phyloP scores from a whole-genome alignment of 768 basidiomycete species.

The Mycena epipterygia region DNA sequence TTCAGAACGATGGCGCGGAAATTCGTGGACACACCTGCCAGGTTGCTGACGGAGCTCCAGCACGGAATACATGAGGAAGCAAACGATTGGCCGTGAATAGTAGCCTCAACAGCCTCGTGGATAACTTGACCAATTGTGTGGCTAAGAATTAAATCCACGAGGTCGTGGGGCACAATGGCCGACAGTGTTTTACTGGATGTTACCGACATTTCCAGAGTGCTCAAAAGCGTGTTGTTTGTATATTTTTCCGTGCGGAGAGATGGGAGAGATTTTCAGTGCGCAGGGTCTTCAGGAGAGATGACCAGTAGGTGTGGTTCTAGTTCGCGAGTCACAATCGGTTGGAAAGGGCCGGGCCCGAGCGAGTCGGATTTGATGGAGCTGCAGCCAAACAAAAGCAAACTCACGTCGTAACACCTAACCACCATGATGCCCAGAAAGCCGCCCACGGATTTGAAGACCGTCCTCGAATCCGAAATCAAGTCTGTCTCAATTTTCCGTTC shows the following conservation, averaged over 20 bases:
- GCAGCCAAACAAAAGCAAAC: background rate
- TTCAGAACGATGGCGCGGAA: constrained; percentile 23
- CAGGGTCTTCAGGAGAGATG: too few relatives aligned
- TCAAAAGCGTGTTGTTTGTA: too few relatives aligned
- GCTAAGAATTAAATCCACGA: constrained; percentile 11
- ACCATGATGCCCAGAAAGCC: constrained; percentile 41
- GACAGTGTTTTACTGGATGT: background rate
- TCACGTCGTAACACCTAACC: constrained; percentile 5
- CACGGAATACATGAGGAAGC: background rate
- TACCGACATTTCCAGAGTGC: background rate
- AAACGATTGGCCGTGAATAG: background rate
- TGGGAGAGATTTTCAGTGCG: too few relatives aligned
- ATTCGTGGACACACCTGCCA: constrained; percentile 26
- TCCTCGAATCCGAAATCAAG: constrained; percentile 75
- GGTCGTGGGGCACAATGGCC: constrained; percentile 1
- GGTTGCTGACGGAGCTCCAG: constrained; percentile 3
- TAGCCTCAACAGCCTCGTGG: background rate
- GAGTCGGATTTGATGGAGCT: background rate
- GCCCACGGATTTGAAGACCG: constrained; percentile 67
- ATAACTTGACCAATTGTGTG: constrained; percentile 16
- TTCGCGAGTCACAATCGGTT: too few relatives aligned
- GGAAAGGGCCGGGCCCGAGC: too few relatives aligned
- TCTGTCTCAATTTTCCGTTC: constrained; percentile 40
- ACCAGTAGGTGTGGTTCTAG: too few relatives aligned
- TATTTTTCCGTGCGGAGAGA: too few relatives aligned